These are phyloP conservation scores for Pochonia chlamydosporia DNA, from an alignment of 2,329 filamentous ascomycete genomes.

Conservation along the genomic window DNA sequence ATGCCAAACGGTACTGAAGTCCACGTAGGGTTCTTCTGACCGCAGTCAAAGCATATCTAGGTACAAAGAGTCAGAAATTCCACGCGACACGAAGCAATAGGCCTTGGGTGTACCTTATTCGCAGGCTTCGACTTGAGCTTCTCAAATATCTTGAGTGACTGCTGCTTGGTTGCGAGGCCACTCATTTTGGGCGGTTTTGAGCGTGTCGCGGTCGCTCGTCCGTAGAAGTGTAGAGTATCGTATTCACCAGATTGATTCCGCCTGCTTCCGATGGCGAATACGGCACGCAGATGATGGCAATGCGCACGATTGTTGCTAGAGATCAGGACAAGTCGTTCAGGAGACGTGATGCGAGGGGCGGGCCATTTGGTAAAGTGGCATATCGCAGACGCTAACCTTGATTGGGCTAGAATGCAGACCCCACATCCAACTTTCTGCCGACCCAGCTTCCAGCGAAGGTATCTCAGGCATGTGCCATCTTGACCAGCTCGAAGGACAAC, in stretches of 20 bases:
- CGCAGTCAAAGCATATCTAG: constrained; percentile 96
- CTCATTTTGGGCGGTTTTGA: constrained; percentile 45
- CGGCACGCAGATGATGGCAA: not conserved
- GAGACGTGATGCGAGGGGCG: constrained; percentile 27
- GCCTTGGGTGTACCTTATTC: constrained; percentile 69
- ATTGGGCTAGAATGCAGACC: constrained; percentile 19
- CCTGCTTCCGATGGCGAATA: not conserved
- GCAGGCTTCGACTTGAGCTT: constrained; percentile 91
- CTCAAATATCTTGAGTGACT: constrained; percentile 96
- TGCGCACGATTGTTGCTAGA: not conserved
- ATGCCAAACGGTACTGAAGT: constrained; percentile 96
- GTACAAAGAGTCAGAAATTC: constrained; percentile 1
- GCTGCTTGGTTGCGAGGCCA: constrained; percentile 76
- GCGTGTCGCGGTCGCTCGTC: not conserved
- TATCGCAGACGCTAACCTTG: constrained; percentile 31
- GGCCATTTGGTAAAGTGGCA: constrained; percentile 34
- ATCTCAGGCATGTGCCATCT: not conserved
- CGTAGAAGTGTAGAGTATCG: not conserved
- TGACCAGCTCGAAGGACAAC: not conserved
- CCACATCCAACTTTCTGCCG: constrained; percentile 29
- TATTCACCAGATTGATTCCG: not conserved
- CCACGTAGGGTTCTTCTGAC: constrained; percentile 97
- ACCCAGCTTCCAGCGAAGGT: not conserved
- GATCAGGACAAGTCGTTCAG: constrained; percentile 21
- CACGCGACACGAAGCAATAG: not conserved